Percentiles rank a stretch among this genome's conserved stretches.
Conservation (phyloP, 1,139 yeast species). For the Hanseniaspora uvarum region DNA sequence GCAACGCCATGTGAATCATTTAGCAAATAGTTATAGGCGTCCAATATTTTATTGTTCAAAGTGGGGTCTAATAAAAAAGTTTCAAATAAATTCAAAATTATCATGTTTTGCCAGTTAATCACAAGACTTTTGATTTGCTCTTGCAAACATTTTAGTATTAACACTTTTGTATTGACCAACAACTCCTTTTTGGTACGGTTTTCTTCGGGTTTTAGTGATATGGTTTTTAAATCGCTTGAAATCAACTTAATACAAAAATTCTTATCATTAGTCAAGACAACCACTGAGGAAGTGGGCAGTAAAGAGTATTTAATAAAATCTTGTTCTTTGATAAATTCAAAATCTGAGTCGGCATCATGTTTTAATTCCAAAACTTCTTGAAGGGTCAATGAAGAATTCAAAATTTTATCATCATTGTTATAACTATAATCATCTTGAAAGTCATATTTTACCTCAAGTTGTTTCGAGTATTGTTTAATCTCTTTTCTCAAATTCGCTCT, state of each 20-base stretch:
- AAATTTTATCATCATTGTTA: slow-evolving; percentile 13
- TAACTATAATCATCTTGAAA: not conserved
- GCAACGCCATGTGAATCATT: not conserved
- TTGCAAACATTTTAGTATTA: slow-evolving; percentile 3
- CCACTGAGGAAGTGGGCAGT: not conserved
- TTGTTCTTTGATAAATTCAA: not conserved
- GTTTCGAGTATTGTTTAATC: not conserved
- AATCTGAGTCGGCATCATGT: not conserved
- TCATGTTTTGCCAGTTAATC: slow-evolving; percentile 7
- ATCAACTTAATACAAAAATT: slow-evolving; percentile 7
- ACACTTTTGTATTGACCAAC: slow-evolving; percentile 1
- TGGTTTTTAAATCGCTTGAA: slow-evolving; percentile 6
- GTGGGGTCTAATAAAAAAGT: not conserved
- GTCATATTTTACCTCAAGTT: not conserved
- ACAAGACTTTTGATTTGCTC: not conserved
- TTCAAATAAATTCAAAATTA: not conserved
- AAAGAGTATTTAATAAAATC: not conserved
- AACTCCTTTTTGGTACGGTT: not conserved
- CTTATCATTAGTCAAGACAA: slow-evolving; percentile 12
- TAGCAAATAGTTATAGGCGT: not conserved
- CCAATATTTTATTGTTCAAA: not conserved
- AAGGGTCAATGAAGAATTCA: not conserved
- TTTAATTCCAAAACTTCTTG: not conserved
- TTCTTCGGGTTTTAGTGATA: not conserved
- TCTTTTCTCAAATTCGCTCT: not conserved